Evolutionary conservation across 225 moss, liverwort and hornwort genomes (phyloP).

Genomic region (Pseudisothecium myosuroides): DNA sequence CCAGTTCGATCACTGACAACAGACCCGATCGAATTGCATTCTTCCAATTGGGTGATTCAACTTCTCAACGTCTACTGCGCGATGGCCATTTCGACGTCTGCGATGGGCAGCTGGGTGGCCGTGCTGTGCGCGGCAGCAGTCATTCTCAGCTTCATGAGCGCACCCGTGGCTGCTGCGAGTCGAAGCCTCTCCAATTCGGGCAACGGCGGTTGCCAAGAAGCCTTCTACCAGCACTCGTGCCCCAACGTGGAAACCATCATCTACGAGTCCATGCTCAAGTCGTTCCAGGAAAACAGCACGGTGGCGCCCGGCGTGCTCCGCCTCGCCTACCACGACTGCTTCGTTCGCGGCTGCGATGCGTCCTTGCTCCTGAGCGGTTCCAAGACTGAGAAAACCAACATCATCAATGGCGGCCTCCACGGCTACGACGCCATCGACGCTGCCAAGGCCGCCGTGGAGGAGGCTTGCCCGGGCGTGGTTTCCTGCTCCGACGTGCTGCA

Average conservation of each 20-base stretch:
- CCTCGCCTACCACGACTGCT: background rate
- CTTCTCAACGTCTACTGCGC: too few relatives aligned
- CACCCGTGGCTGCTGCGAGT: background rate
- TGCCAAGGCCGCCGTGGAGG: conserved; percentile 54
- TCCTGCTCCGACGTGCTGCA: conserved; percentile 63
- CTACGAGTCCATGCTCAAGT: background rate
- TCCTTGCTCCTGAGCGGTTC: background rate
- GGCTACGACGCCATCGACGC: conserved; percentile 30
- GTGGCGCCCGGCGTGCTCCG: background rate
- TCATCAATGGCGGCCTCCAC: conserved; percentile 15
- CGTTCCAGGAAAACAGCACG: background rate
- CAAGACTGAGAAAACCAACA: background rate
- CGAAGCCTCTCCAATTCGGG: background rate
- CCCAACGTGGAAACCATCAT: background rate
- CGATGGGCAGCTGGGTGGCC: background rate
- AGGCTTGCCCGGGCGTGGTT: conserved; percentile 42
- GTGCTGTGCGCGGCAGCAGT: background rate
- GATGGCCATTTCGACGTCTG: background rate
- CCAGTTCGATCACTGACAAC: background rate
- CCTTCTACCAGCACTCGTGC: background rate
- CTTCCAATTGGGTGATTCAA: background rate
- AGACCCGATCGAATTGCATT: background rate
- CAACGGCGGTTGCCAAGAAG: background rate
- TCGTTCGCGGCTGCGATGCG: background rate
- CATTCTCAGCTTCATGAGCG: background rate